Conservation (phyloP, 1,284 basidiomycete genomes). For the Apiotrichum laibachii region DNA sequence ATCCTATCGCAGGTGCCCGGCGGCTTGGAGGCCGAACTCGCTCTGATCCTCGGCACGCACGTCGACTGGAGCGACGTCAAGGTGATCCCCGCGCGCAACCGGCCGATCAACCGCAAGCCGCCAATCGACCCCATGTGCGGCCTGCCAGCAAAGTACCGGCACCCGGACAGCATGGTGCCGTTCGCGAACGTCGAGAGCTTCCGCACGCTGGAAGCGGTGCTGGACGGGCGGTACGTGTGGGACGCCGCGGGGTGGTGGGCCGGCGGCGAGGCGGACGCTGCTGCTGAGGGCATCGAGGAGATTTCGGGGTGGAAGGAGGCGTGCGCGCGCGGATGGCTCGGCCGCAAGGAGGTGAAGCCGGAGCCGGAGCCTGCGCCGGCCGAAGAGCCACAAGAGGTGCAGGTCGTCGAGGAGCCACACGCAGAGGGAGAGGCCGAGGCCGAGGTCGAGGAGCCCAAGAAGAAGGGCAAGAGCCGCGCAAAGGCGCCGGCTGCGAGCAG, state of each 20-base stretch:
- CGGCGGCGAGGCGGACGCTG: constrained; percentile 40
- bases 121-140: constrained; percentile 55
- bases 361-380: constrained; percentile 14
- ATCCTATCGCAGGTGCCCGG: constrained; percentile 51
- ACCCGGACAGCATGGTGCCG: constrained; percentile 52
- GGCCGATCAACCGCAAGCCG: constrained; percentile 45
- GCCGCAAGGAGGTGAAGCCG: constrained; percentile 18
- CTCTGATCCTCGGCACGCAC: constrained; percentile 53
- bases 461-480: constrained; percentile 4
- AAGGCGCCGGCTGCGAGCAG: not conserved
- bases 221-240: constrained; percentile 37
- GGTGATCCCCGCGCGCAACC: constrained; percentile 49
- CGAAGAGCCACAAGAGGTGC: constrained; percentile 15
- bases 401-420: constrained; percentile 7
- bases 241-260: constrained; percentile 35
- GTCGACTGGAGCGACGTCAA: constrained; percentile 51
- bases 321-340: constrained; percentile 35
- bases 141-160: constrained; percentile 53
- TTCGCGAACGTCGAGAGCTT: constrained; percentile 52
- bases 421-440: constrained; percentile 13
- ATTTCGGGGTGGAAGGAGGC: constrained; percentile 40
- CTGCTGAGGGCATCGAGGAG: constrained; percentile 36
- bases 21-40: constrained; percentile 50
- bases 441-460: constrained; percentile 5
- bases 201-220: constrained; percentile 40